Conservation (phyloP, 225 moss, liverwort and hornwort species). For the Physcomitrium patens region DNA sequence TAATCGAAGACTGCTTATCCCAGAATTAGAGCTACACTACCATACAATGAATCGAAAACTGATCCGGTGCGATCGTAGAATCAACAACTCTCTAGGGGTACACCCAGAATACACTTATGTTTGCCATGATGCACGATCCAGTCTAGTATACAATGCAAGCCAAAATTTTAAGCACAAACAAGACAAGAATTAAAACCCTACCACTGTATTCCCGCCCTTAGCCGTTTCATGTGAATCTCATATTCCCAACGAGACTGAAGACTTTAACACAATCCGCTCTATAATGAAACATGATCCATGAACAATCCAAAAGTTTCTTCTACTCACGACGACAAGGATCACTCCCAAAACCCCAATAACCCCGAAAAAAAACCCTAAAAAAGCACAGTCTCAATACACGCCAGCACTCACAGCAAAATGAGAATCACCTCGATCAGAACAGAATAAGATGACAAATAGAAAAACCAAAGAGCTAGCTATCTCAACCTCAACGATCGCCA, state of each 20-base stretch:
- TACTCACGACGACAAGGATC: background rate
- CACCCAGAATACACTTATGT: slow-evolving; percentile 22
- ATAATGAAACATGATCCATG: background rate
- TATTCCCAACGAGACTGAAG: slow-evolving; percentile 12
- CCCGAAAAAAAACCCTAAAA: slow-evolving; percentile 13
- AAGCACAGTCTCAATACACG: slow-evolving; percentile 4
- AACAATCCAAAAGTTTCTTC: background rate
- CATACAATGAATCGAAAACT: background rate
- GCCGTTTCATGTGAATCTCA: background rate
- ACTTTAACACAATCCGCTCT: background rate
- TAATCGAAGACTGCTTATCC: background rate
- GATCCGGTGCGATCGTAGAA: background rate
- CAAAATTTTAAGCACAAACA: slow-evolving; percentile 10
- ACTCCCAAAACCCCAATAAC: slow-evolving; percentile 1
- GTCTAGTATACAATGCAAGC: background rate
- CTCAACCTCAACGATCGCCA: slow-evolving; percentile 36
- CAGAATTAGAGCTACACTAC: slow-evolving; percentile 1
- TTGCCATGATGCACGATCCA: background rate
- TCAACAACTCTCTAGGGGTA: background rate
- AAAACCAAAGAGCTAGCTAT: background rate
- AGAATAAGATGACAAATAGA: background rate
- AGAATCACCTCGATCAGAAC: background rate
- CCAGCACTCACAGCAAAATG: background rate
- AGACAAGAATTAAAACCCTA: background rate
- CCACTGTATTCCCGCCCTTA: slow-evolving; percentile 1